phyloP scores from a whole-genome alignment of 495 filamentous ascomycete species.

The Sporormia fimetaria region DNA sequence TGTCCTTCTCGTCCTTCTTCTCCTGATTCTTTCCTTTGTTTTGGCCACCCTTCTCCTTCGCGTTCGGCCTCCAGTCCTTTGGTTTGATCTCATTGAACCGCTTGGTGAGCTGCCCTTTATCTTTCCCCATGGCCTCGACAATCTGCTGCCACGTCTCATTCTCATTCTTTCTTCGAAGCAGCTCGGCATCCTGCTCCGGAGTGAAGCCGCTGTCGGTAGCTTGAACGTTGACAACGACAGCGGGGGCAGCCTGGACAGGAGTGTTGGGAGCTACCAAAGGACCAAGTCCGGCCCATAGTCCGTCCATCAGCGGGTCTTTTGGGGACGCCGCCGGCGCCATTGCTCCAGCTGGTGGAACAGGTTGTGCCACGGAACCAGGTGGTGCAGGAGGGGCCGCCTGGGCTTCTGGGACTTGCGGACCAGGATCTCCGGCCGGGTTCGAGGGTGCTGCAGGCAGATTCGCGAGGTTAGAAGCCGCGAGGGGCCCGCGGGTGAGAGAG shows the following conservation, averaged over 20 bases:
- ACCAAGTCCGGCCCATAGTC: no score
- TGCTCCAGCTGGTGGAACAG: no score
- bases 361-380: no score
- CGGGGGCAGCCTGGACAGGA: no score
- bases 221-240: neutral
- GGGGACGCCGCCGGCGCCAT: no score
- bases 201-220: constrained; percentile 9
- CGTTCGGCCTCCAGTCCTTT: constrained; percentile 12
- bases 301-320: no score
- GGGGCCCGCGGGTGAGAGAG: neutral
- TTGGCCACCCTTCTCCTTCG: constrained; percentile 1
- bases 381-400: no score
- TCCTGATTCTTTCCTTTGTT: constrained; percentile 5
- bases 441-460: neutral
- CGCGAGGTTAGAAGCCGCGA: constrained; percentile 1
- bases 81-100: constrained; percentile 24
- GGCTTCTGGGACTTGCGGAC: no score
- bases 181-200: constrained; percentile 16
- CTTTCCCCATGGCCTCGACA: constrained; percentile 11
- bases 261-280: no score
- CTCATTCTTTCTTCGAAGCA: constrained; percentile 19
- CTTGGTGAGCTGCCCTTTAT: constrained; percentile 1
- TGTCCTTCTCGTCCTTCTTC: constrained; percentile 5
- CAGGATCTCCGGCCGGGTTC: no score
- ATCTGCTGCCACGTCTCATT: constrained; percentile 16